phyloP scores from a whole-genome alignment of 345 rosid genomes.

The Noccaea bulbosa region DNA sequence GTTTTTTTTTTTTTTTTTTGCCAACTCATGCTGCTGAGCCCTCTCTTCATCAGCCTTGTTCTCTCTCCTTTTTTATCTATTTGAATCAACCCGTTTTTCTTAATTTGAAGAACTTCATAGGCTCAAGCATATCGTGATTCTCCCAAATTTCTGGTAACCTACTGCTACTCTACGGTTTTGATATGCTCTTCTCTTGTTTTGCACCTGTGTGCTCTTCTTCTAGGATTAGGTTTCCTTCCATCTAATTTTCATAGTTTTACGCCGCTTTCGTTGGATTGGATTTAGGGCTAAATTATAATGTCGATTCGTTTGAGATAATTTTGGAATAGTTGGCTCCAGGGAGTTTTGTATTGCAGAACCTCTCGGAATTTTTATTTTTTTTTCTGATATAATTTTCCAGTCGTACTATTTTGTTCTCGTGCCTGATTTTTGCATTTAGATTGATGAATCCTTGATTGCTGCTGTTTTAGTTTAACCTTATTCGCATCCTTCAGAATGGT shows the following conservation, averaged over 20 bases:
- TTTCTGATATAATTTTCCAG: no score
- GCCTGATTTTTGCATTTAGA: neutral
- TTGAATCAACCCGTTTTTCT: conserved; percentile 3
- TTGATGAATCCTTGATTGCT: neutral
- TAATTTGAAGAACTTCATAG: conserved; percentile 39
- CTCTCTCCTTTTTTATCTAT: conserved; percentile 14
- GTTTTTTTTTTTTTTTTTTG: neutral
- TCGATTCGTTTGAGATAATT: neutral
- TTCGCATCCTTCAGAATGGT: neutral
- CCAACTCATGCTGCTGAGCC: neutral
- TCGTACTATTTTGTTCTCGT: neutral
- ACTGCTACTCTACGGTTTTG: neutral
- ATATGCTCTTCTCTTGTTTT: neutral
- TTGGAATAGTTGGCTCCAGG: neutral
- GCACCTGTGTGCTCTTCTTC: neutral
- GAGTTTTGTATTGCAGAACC: neutral
- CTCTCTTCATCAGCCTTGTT: conserved; percentile 29
- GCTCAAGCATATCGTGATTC: conserved; percentile 53
- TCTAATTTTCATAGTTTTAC: neutral
- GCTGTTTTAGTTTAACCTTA: conserved; percentile 1
- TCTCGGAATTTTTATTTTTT: conserved; percentile 7
- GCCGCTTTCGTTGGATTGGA: neutral
- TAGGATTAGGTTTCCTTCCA: conserved; percentile 3
- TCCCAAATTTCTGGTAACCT: conserved; percentile 46
- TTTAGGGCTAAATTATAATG: neutral